phyloP scores from a whole-genome alignment of 352 stramenopile genomes.

The Phytophthora pinifolia region DNA sequence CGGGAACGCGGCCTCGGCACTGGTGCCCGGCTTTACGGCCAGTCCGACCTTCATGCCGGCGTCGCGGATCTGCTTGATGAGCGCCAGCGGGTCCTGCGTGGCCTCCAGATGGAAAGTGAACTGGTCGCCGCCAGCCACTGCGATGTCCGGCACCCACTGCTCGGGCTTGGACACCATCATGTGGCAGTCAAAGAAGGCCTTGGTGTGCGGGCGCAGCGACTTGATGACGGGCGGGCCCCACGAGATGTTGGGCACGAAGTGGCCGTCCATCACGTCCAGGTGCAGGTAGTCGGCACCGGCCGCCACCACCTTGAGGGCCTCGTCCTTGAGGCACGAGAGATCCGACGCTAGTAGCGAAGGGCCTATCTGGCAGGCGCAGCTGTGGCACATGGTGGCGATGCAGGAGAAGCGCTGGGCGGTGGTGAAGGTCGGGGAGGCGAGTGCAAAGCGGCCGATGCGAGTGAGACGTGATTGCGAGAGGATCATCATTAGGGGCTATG shows the following conservation, averaged over 20 bases:
- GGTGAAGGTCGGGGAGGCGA: neutral
- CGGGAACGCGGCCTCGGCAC: constrained; percentile 83
- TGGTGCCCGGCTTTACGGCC: constrained; percentile 94
- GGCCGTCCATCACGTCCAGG: constrained; percentile 98
- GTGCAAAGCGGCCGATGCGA: constrained; percentile 5
- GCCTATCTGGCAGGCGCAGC: constrained; percentile 87
- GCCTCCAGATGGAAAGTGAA: constrained; percentile 98
- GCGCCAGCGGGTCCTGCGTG: constrained; percentile 59
- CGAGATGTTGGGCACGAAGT: constrained; percentile 98
- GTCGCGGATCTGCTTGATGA: constrained; percentile 85
- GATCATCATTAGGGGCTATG: constrained; percentile 22
- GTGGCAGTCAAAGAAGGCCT: constrained; percentile 96
- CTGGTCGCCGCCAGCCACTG: constrained; percentile 92
- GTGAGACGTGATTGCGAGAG: constrained; percentile 12
- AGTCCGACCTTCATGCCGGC: constrained; percentile 95
- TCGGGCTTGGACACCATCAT: constrained; percentile 97
- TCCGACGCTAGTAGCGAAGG: constrained; percentile 95
- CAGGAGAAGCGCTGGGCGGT: neutral
- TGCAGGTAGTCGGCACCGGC: constrained; percentile 95
- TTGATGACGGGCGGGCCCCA: constrained; percentile 97
- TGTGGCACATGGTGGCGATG: constrained; percentile 66
- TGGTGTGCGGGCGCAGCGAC: constrained; percentile 85
- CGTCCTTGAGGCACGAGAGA: constrained; percentile 91
- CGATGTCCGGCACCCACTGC: constrained; percentile 96
- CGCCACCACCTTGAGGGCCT: constrained; percentile 89